Percentiles rank a stretch among this genome's conserved stretches.
Evolutionary conservation across 2,329 filamentous ascomycete species (phyloP).

Genomic region (Fusarium buharicum): DNA sequence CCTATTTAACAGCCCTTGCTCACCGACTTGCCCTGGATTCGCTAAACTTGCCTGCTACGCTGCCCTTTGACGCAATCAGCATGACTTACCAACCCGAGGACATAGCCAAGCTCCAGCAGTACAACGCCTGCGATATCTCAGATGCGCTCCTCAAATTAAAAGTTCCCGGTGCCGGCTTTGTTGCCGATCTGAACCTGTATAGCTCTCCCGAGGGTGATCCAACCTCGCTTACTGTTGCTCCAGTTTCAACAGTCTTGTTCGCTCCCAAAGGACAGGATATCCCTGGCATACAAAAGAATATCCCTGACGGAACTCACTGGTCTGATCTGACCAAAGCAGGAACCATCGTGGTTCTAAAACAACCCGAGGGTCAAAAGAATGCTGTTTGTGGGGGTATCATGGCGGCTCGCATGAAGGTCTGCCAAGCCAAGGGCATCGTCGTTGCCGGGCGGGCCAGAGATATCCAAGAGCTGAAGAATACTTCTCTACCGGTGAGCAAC

Average conservation of each 20-base stretch:
- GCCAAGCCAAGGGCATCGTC: conserved; percentile 70
- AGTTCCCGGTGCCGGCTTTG: conserved; percentile 71
- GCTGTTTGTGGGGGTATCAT: conserved; percentile 82
- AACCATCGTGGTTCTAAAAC: conserved; percentile 73
- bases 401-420: conserved; percentile 73
- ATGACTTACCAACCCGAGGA: conserved; percentile 41
- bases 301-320: conserved; percentile 72
- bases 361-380: conserved; percentile 72
- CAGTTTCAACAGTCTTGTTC: conserved; percentile 71
- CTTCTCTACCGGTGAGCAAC: conserved; percentile 65
- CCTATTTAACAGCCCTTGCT: conserved; percentile 18
- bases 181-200: conserved; percentile 64
- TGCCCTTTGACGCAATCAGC: conserved; percentile 23
- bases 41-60: conserved; percentile 13
- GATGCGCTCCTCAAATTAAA: conserved; percentile 78
- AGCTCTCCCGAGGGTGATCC: conserved; percentile 43
- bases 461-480: conserved; percentile 66
- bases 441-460: conserved; percentile 76
- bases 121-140: conserved; percentile 69
- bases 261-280: conserved; percentile 62
- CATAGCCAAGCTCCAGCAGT: conserved; percentile 49
- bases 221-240: conserved; percentile 56
- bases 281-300: conserved; percentile 54
- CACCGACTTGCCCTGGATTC: conserved; percentile 31
- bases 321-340: conserved; percentile 70